These are phyloP conservation scores for Cryptococcus sp. DNA, from an alignment of 1,284 basidiomycete species.

Conservation along the genomic window DNA sequence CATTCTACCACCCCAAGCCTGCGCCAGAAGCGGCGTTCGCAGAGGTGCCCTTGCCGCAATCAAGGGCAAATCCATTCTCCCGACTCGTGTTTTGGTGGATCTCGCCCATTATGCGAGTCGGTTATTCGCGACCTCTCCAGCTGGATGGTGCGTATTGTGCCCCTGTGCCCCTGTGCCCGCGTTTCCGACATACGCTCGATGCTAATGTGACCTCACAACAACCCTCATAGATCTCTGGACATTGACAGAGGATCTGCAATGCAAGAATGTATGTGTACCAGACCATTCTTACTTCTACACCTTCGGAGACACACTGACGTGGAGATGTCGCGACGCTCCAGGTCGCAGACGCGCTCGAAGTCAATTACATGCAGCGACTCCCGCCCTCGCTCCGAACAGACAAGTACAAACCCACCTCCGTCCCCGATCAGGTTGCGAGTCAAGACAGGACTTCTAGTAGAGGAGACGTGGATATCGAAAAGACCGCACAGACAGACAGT, in stretches of 20 bases:
- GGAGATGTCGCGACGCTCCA: too few relatives aligned
- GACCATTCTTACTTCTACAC: not conserved
- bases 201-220: not conserved
- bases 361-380: constrained; percentile 3
- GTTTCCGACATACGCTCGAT: not conserved
- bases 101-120: constrained; percentile 20
- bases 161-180: too few relatives aligned
- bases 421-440: too few relatives aligned
- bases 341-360: constrained; percentile 1
- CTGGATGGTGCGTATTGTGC: constrained; percentile 15
- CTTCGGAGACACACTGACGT: not conserved
- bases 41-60: constrained; percentile 11
- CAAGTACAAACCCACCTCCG: not conserved
- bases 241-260: constrained; percentile 1
- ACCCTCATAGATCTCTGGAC: constrained; percentile 1
- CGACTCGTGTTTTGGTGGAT: constrained; percentile 19
- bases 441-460: too few relatives aligned
- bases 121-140: constrained; percentile 20
- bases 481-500: too few relatives aligned
- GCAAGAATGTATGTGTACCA: not conserved
- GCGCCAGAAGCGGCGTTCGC: constrained; percentile 17
- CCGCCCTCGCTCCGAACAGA: not conserved
- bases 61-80: constrained; percentile 17
- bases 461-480: too few relatives aligned
- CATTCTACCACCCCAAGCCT: constrained; percentile 20